Evolutionary conservation across 257 asterid species (phyloP).

Genomic region (Gentiana dahurica): DNA sequence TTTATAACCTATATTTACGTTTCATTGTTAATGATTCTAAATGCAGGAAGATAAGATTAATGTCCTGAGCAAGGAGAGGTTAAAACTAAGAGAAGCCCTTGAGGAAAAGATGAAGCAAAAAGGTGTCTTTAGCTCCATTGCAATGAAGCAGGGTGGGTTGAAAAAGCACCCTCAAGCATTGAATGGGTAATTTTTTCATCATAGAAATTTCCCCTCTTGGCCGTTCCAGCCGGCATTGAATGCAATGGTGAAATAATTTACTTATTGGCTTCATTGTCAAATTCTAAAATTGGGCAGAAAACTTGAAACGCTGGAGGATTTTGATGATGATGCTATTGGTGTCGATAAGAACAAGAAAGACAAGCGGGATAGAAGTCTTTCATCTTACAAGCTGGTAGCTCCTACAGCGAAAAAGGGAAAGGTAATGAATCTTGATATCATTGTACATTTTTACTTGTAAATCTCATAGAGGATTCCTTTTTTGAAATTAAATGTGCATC

Average conservation of each 20-base stretch:
- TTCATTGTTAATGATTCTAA: background rate
- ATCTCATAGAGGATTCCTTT: background rate
- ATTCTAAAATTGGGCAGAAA: constrained; percentile 31
- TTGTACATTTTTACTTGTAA: background rate
- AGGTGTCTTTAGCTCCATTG: constrained; percentile 53
- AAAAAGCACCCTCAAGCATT: constrained; percentile 33
- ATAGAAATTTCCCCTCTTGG: background rate
- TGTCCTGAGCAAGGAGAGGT: constrained; percentile 72
- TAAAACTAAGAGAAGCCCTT: constrained; percentile 75
- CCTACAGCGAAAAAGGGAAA: constrained; percentile 26
- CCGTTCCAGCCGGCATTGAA: background rate
- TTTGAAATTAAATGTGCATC: background rate
- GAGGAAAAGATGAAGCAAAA: constrained; percentile 79
- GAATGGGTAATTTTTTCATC: constrained; percentile 45
- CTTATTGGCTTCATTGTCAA: constrained; percentile 5
- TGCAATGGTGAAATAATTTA: constrained; percentile 6
- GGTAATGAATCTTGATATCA: constrained; percentile 8
- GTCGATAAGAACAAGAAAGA: constrained; percentile 25
- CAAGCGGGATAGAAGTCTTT: constrained; percentile 17
- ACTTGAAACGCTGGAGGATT: constrained; percentile 82
- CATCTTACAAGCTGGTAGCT: constrained; percentile 30
- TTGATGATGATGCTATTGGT: constrained; percentile 67
- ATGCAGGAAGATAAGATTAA: constrained; percentile 59
- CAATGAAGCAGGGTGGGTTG: constrained; percentile 31
- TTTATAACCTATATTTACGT: background rate